These are phyloP conservation scores for Lipomyces sp. DNA, from an alignment of 805 yeast species.

Conservation along the genomic window DNA sequence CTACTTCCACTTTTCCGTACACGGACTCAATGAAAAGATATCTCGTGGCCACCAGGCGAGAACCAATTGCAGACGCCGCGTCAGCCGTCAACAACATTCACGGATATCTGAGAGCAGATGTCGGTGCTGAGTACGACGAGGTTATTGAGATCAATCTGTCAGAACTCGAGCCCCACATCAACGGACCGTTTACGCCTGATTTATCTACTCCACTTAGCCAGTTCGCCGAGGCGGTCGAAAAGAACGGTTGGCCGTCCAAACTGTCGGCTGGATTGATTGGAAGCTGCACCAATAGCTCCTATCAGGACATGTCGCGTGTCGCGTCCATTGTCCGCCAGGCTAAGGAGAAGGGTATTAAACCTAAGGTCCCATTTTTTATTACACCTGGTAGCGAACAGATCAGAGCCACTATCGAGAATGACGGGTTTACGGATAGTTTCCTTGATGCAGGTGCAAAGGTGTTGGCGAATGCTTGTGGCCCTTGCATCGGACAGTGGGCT, in stretches of 20 bases:
- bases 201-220: conserved; percentile 92
- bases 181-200: conserved; percentile 99
- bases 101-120: conserved; percentile 80
- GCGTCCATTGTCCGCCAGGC: conserved; percentile 93
- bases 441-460: conserved; percentile 92
- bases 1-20: conserved; percentile 97
- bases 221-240: conserved; percentile 79
- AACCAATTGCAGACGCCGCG: conserved; percentile 82
- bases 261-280: conserved; percentile 96
- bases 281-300: conserved; percentile 97
- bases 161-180: conserved; percentile 91
- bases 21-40: conserved; percentile 86
- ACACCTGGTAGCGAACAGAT: conserved; percentile 99
- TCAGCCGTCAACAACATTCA: conserved; percentile 58
- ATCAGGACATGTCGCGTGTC: conserved; percentile 97
- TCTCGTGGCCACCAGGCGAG: conserved; percentile 84
- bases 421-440: conserved; percentile 87
- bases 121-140: conserved; percentile 92
- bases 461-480: conserved; percentile 98
- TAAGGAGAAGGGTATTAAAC: conserved; percentile 83
- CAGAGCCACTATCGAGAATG: conserved; percentile 97
- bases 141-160: conserved; percentile 86
- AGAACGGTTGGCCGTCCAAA: conserved; percentile 89
- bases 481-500: conserved; percentile 99
- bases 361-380: conserved; percentile 89